Base-by-base conservation (phyloP, 148 eudicot genomes). In the Dysphania ambrosioides region DNA sequence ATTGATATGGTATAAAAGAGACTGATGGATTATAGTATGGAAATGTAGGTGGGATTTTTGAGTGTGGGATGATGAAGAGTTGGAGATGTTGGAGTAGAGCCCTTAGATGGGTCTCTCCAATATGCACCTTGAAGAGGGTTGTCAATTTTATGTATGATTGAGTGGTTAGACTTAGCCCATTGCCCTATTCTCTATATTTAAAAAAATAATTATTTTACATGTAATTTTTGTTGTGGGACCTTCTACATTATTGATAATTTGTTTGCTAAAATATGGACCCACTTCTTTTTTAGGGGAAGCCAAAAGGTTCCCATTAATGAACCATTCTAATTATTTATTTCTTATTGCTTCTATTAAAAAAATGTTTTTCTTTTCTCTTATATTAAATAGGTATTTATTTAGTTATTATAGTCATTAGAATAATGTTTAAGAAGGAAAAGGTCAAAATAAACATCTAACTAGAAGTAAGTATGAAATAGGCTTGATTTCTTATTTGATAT, bases 161-260 rank as follows among this genome's bases (percentile, higher is more conserved):
- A 86, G 86, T 82, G 77, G 86, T 72, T 86, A 35, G 83, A 68
- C 83, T 79, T 49, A 53, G 87, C 87, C 86, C 86, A 84, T 75
- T 79, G 4, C 11, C 55, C 61, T 68, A 73, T 73, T 38, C 9
- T 56, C 47, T 40, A 71, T 30, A 21, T 77, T 56, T 11, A 1
- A 15, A 49, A 23, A 9, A 40, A 21, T 41, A 53, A 30, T 67
- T 66, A 64, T 38, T 31, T 5, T 19, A 44, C 40, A 27, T 75
- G 64, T 9, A 63, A n/a, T 32, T 66, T 56, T 65, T 8, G 31
- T 75, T 49, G 56, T 61, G 67, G 80, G 71, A 66, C 76, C 80
- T 27, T 31, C 15, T 66, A 21, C 19, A 72, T 76, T 76, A 76
- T 62, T 51, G 2, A 63, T 70, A 36, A 53, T 32, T 63, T 75